These are phyloP conservation scores for Mesotaenium endlicherianum DNA, from an alignment of 139 green algal genomes.

Conservation along the genomic window DNA sequence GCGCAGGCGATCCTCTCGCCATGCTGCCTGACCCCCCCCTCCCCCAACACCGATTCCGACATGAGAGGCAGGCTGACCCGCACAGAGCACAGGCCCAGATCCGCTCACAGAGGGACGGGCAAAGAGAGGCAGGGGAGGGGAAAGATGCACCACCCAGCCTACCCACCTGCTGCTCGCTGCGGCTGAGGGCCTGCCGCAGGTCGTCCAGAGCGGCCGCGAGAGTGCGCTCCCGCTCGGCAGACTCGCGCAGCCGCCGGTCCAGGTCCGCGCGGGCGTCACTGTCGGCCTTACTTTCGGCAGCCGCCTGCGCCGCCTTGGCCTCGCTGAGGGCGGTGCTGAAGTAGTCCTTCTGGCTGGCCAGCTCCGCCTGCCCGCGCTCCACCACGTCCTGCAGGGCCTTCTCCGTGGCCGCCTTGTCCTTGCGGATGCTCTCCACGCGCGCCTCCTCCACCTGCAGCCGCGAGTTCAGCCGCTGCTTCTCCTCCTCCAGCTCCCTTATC, in stretches of 20 bases:
- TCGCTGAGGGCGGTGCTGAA: conserved; percentile 25
- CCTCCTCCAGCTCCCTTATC: conserved; percentile 57
- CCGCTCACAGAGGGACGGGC: background rate
- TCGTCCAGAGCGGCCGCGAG: conserved; percentile 45
- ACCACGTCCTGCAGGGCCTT: conserved; percentile 67
- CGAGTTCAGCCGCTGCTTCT: conserved; percentile 41
- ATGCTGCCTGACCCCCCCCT: conserved; percentile 24
- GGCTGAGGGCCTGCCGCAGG: conserved; percentile 33
- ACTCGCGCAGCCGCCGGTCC: conserved; percentile 41
- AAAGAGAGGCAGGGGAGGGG: background rate
- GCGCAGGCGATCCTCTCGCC: conserved; percentile 43
- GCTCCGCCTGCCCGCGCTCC: conserved; percentile 60
- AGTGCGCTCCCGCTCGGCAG: conserved; percentile 25
- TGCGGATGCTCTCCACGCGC: conserved; percentile 42
- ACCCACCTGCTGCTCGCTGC: conserved; percentile 38
- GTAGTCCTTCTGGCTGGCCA: conserved; percentile 60
- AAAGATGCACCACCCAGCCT: background rate
- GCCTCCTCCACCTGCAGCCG: conserved; percentile 45
- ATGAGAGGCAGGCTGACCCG: too few species aligned
- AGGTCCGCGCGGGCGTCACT: conserved; percentile 5
- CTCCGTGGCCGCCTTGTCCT: conserved; percentile 59
- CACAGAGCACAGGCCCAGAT: background rate
- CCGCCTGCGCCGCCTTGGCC: conserved; percentile 24
- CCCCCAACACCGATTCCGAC: too few species aligned
- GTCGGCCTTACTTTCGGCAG: conserved; percentile 39